These are phyloP conservation scores for Penicillium sclerotiorum DNA, from an alignment of 2,329 filamentous ascomycete species.

Conservation along the genomic window DNA sequence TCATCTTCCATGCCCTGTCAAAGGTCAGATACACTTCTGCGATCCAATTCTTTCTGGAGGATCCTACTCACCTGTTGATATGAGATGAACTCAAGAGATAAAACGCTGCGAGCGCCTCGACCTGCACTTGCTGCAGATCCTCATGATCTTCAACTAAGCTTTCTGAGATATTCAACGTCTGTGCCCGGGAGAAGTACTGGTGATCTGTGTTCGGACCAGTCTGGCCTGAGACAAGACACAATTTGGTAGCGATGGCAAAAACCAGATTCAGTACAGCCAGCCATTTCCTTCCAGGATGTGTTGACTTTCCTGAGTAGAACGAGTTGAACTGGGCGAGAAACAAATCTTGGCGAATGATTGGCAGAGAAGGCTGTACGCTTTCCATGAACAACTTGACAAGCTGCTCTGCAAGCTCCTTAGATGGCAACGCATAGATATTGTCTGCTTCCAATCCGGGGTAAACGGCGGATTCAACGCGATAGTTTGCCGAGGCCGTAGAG, in stretches of 20 bases:
- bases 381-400: slow-evolving; percentile 22
- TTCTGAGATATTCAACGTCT: slow-evolving; percentile 29
- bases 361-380: slow-evolving; percentile 33
- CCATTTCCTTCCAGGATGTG: slow-evolving; percentile 25
- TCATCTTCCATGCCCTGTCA: slow-evolving; percentile 11
- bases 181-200: slow-evolving; percentile 35
- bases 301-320: slow-evolving; percentile 11
- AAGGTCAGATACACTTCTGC: slow-evolving; percentile 15
- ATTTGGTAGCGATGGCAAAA: slow-evolving; percentile 36
- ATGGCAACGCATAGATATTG: not conserved
- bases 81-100: slow-evolving; percentile 32
- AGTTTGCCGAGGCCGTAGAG: not conserved
- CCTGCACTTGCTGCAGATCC: slow-evolving; percentile 37
- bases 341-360: slow-evolving; percentile 30
- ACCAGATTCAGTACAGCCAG: slow-evolving; percentile 37
- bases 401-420: not conserved
- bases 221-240: slow-evolving; percentile 26
- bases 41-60: not conserved
- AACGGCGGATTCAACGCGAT: not conserved
- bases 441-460: not conserved
- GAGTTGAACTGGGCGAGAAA: slow-evolving; percentile 31
- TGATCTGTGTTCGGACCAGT: slow-evolving; percentile 28
- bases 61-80: slow-evolving; percentile 23
- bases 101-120: slow-evolving; percentile 30
- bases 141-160: slow-evolving; percentile 31